Conservation (phyloP, 2,329 filamentous ascomycete genomes). For the Pseudopyrenochaeta lycopersici region DNA sequence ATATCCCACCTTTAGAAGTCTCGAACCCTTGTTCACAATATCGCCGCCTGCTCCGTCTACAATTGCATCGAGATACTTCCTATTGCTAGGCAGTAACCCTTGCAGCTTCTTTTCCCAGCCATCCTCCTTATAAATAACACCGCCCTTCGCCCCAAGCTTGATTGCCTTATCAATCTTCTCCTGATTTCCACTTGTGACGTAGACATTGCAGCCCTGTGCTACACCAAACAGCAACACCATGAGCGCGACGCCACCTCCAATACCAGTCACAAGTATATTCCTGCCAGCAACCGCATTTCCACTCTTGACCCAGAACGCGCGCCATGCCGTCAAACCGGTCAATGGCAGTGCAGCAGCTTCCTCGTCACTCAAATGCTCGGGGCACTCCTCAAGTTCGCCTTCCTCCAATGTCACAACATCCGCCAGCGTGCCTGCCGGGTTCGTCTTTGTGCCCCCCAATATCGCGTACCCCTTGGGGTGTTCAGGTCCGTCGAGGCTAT, state of each 20-base stretch:
- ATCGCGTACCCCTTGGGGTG: slow-evolving; percentile 66
- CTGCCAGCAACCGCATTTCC: slow-evolving; percentile 69
- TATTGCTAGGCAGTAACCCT: slow-evolving; percentile 68
- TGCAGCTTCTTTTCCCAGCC: slow-evolving; percentile 82
- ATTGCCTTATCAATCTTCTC: slow-evolving; percentile 79
- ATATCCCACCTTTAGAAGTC: slow-evolving; percentile 69
- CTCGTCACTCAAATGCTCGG: slow-evolving; percentile 72
- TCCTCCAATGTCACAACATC: slow-evolving; percentile 77
- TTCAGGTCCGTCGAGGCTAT: slow-evolving; percentile 77
- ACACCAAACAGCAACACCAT: slow-evolving; percentile 82
- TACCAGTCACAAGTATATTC: slow-evolving; percentile 87
- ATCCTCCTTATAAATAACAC: slow-evolving; percentile 81
- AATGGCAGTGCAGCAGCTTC: slow-evolving; percentile 88
- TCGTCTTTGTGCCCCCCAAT: slow-evolving; percentile 72
- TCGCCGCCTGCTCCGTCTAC: slow-evolving; percentile 92
- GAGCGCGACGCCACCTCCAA: slow-evolving; percentile 90
- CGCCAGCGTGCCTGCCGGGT: slow-evolving; percentile 74
- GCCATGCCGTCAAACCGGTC: slow-evolving; percentile 87
- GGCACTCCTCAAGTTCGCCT: slow-evolving; percentile 78
- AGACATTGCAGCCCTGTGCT: slow-evolving; percentile 77
- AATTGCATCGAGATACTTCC: slow-evolving; percentile 79
- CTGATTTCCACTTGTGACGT: slow-evolving; percentile 77
- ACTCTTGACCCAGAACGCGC: slow-evolving; percentile 83
- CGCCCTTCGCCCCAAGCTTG: slow-evolving; percentile 77
- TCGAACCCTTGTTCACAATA: slow-evolving; percentile 73